These are phyloP conservation scores for Sporothrix pseudoabietina DNA, from an alignment of 2,329 filamentous ascomycete species.

Conservation along the genomic window DNA sequence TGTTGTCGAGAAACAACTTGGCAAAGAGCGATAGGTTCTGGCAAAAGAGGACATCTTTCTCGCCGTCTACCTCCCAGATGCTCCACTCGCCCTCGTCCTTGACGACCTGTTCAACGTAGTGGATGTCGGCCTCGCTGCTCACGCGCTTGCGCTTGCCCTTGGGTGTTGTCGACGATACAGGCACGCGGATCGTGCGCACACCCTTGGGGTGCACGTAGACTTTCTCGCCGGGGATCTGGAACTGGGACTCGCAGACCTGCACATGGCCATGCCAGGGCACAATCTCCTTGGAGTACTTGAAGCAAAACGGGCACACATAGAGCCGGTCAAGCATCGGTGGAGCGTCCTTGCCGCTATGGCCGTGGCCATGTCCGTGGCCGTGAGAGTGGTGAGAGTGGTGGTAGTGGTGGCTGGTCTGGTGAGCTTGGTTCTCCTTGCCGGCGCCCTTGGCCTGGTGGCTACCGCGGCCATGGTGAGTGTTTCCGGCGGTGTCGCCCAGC, in stretches of 20 bases:
- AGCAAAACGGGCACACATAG: conserved; percentile 90
- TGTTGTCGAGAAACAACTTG: conserved; percentile 96
- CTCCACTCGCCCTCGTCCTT: conserved; percentile 73
- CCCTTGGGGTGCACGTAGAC: conserved; percentile 68
- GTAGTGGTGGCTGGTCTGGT: conserved; percentile 3
- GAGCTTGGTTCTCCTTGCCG: conserved; percentile 38
- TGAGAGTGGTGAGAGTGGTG: neutral
- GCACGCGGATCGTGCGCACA: conserved; percentile 46
- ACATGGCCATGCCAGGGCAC: conserved; percentile 62
- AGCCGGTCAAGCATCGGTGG: conserved; percentile 63
- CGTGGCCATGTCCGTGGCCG: neutral
- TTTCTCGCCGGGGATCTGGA: conserved; percentile 64
- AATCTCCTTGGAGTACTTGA: conserved; percentile 78
- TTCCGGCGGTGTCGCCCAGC: conserved; percentile 52
- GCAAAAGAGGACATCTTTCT: conserved; percentile 82
- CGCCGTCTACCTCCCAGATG: conserved; percentile 91
- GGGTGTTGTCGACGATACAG: conserved; percentile 40
- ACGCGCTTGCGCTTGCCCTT: conserved; percentile 45
- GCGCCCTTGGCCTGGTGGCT: conserved; percentile 23
- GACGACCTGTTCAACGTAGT: conserved; percentile 49
- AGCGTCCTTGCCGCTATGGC: conserved; percentile 40
- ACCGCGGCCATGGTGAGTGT: conserved; percentile 32
- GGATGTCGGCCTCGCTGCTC: conserved; percentile 29
- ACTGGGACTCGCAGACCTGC: conserved; percentile 56
- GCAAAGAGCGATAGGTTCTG: conserved; percentile 96